Evolutionary conservation across 306 rosid species (phyloP).

Genomic region (Ochetophila trinervis): DNA sequence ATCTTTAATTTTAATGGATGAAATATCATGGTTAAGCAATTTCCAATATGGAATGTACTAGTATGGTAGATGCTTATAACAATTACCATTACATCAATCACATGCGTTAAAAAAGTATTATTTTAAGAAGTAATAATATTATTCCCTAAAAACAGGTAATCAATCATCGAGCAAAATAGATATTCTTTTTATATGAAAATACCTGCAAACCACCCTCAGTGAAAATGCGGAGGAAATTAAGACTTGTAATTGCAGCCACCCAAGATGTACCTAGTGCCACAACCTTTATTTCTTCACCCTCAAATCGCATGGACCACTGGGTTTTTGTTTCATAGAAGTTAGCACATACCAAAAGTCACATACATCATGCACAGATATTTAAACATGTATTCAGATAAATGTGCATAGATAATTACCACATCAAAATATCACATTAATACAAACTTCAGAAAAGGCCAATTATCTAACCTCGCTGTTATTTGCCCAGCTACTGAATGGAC

Average conservation of each 20-base stretch:
- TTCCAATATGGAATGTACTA: background rate
- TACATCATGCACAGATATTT: slow-evolving; percentile 8
- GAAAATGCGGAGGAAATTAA: slow-evolving; percentile 86
- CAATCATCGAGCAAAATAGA: background rate
- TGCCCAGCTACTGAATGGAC: slow-evolving; percentile 95
- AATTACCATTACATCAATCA: background rate
- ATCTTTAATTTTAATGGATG: background rate
- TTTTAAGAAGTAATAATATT: background rate
- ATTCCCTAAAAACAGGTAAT: slow-evolving; percentile 1
- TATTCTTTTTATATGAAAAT: slow-evolving; percentile 15
- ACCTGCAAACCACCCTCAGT: slow-evolving; percentile 94
- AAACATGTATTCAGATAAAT: slow-evolving; percentile 7
- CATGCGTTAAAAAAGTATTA: background rate
- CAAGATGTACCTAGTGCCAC: slow-evolving; percentile 82
- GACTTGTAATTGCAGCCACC: slow-evolving; percentile 92
- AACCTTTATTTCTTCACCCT: slow-evolving; percentile 88
- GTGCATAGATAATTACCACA: slow-evolving; percentile 6
- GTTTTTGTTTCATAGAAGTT: slow-evolving; percentile 30
- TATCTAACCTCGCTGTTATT: slow-evolving; percentile 81
- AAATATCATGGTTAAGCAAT: background rate
- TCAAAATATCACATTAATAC: slow-evolving; percentile 9
- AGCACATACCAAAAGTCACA: slow-evolving; percentile 21
- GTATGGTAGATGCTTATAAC: background rate
- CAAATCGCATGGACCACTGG: slow-evolving; percentile 98
- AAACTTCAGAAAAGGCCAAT: slow-evolving; percentile 10